Percentiles rank a stretch among this genome's conserved stretches.
Conservation (phyloP, 371 early-diverging fungal genomes). For the Saksenaea vasiformis region DNA sequence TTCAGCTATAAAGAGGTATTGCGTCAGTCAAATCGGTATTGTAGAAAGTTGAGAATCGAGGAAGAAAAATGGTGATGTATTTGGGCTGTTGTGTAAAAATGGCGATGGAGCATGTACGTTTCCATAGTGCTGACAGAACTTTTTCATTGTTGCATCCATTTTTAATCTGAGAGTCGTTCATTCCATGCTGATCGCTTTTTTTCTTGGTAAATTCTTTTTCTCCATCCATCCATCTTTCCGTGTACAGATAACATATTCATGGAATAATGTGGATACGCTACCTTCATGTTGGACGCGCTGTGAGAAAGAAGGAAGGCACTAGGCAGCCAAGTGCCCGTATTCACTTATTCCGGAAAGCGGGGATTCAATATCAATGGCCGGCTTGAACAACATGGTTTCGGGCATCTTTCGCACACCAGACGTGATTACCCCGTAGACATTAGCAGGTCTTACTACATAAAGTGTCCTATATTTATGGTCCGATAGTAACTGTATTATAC, state of each 20-base stretch:
- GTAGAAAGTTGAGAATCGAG: constrained; percentile 41
- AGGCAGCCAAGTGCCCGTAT: neutral
- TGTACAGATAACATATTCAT: neutral
- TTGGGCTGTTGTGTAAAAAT: neutral
- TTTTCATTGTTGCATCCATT: neutral
- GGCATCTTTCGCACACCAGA: too few species aligned
- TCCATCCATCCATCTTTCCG: constrained; percentile 4
- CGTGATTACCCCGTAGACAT: too few species aligned
- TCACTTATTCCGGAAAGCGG: neutral
- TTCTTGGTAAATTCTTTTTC: neutral
- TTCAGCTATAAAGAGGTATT: constrained; percentile 72
- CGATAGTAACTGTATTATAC: too few species aligned
- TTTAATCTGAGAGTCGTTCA: neutral
- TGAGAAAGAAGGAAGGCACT: constrained; percentile 3
- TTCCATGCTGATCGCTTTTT: neutral
- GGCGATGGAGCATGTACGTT: neutral
- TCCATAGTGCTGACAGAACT: too few species aligned
- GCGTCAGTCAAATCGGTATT: neutral
- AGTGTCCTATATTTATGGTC: too few species aligned
- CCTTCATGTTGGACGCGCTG: constrained; percentile 5
- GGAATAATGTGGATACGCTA: neutral
- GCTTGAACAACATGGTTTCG: too few species aligned
- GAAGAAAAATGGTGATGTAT: neutral
- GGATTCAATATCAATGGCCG: neutral
- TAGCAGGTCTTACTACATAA: too few species aligned